Evolutionary conservation across 768 basidiomycete genomes (phyloP), one percentile per base, ranked within the genome.

Genomic region (Sarcomyxa edulis): DNA sequence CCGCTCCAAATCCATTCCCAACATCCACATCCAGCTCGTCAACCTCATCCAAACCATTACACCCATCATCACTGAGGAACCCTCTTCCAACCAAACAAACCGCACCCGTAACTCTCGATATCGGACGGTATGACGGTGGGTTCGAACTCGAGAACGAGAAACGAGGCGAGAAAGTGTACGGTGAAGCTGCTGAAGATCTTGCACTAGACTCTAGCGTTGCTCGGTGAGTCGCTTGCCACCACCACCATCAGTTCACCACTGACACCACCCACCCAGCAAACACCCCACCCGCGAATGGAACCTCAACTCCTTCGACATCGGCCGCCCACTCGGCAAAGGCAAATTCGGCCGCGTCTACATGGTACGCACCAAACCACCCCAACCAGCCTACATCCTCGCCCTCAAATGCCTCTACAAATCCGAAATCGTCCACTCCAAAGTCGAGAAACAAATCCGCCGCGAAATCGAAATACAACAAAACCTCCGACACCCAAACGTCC

Each of bases 281-380:
- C 72, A 66, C 25, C 89, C 87, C 14, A 91, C 89, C 0, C 76
- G 81, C 14, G 88, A 91, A 52, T 92, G 93, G 84, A 79, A 76
- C 21, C 68, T 98, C 4, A 76, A 78, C 42, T 74, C 81, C 38
- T 96, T 99, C 50, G 91, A 96, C 46, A 95, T 98, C 53, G 95
- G 96, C 12, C 79, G 92, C 8, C 92, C 93, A 3, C 73, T 99
- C 2, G 96, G 96, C n/a, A 97, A 98, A 59, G 96, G 96, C 32
- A 98, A 98, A 66, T 99, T 98, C 50, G 96, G 96, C 1, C 86
- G 92, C 3, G 96, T 99, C 18, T 98, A 99, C 69, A 94, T 98
- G 84, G 92, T 95, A 31, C 80, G 94, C 35, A 97, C 95, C 14
- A 95, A 94, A 59, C n/a, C n/a, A n/a, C 60, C 68, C 43, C 76